Base-by-base conservation (phyloP, 73 alveolate genomes). In the Halteria grandinella region DNA sequence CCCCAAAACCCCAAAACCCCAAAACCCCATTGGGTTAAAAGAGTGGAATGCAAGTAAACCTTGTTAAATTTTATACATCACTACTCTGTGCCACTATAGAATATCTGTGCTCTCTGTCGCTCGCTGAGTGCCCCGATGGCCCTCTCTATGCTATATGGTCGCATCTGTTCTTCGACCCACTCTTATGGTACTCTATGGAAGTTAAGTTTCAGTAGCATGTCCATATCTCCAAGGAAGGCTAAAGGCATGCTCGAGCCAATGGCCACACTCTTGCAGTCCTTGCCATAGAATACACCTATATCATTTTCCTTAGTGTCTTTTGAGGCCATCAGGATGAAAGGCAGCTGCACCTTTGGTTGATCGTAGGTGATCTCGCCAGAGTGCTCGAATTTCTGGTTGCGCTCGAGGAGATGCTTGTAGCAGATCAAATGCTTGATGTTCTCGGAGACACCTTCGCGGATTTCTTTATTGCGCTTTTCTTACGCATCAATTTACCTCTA, bases 271-370 rank as follows among this genome's bases (percentile, higher is more conserved):
- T 32, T 37, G 27, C 41, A 15, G 10, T 25, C 7, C 10, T 73
- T 66, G 0, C 58, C 71, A 52, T 37, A 37, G 6, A 49, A 34
- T 36, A 73, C 55, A 11, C 39, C 75, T 8, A 73, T 75, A 17
- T 73, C 75, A 37, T 73, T 73, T 8, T 73, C 85, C 8, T 47
- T 49, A 40, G 75, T 34, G 41, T 73, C 85, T 36, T 73, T 53
- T 7, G 85, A 36, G 10, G 75, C 27, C 1, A 73, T 52, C 24
- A 73, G 27, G 10, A 73, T 73, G 64, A 73, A 73, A 20, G 85
- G 85, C 1, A 73, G 69, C 17, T 63, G 28, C 23, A 73, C 37
- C 14, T 23, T 20, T 17, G n/a, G 36, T 20, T 53, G n/a, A 21
- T 27, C 18, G 6, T 17, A 25, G 7, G 24, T 8, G 14, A 40